Base-by-base conservation (phyloP, 768 basidiomycete genomes). In the Coprinellus aureogranulatus region DNA sequence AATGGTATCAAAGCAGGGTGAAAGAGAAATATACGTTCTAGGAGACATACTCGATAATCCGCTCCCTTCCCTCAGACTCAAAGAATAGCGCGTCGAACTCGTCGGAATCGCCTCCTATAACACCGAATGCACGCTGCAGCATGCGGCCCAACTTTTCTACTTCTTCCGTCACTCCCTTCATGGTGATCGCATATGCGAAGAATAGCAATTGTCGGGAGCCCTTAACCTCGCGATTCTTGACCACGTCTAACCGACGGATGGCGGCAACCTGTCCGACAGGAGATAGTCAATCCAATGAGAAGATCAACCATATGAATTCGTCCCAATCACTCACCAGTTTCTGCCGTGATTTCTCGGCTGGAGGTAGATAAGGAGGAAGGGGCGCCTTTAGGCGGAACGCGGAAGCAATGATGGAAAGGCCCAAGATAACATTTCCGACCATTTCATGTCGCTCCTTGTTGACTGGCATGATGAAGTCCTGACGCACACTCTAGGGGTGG, bases 361-460 rank as follows among this genome's bases (percentile, higher is more conserved):
- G 95, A 2, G 97, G 97, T 0, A 99, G 82, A 69, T 94, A 98
- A 0, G 97, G 94, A 0, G 97, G 94, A n/a, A 99, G 76, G 1
- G 97, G 97, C 4, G 92, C 86, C 66, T 96, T 96, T 41, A 92
- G 77, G 18, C 85, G 78, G 69, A 95, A 91, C 1, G 89, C 88
- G 1, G 89, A 83, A 3, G 91, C 84, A 28, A 95, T 77, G 0
- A 83, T 84, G 1, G 92, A 90, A 68, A 94, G 89, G 68, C 87
- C 93, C 10, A 99, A 81, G 57, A 98, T 89, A 59, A 98, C 90
- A 70, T 93, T 96, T 37, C 95, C 95, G 47, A 87, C 92, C 91
- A 99, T 92, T 68, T 97, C 95, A 2, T 89, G 85, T 22, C 96
- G 81, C 64, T 97, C 89, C 66, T 75, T 82, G 66, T 90, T 97